Conservation (phyloP, 805 yeast genomes). For the Kazachstania taianensis region DNA sequence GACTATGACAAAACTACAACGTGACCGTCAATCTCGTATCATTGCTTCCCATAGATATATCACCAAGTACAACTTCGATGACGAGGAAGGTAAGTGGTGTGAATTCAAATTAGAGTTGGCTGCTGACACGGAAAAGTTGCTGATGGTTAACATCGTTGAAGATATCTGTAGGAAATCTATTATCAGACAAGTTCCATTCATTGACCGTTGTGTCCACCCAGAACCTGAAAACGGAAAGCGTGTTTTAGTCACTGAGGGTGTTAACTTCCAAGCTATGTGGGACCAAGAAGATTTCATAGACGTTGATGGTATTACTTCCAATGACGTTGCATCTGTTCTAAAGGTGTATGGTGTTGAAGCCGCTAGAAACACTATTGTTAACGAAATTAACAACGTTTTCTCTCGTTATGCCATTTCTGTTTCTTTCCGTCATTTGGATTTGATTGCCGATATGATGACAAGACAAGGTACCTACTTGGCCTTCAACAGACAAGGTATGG, state of each 20-base stretch:
- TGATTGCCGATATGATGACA: slow-evolving; percentile 98
- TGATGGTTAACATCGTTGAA: slow-evolving; percentile 96
- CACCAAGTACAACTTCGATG: slow-evolving; percentile 82
- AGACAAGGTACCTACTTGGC: slow-evolving; percentile 96
- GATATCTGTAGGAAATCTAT: slow-evolving; percentile 82
- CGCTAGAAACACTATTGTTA: slow-evolving; percentile 93
- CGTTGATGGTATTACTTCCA: slow-evolving; percentile 80
- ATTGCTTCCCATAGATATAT: slow-evolving; percentile 63
- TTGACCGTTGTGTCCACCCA: slow-evolving; percentile 90
- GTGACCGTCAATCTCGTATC: slow-evolving; percentile 78
- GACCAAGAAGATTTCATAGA: slow-evolving; percentile 88
- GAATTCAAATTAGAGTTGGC: slow-evolving; percentile 75
- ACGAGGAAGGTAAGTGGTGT: slow-evolving; percentile 83
- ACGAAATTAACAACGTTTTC: slow-evolving; percentile 92
- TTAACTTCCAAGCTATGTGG: slow-evolving; percentile 96
- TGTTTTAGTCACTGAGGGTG: slow-evolving; percentile 91
- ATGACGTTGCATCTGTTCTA: slow-evolving; percentile 86
- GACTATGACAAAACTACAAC: slow-evolving; percentile 49
- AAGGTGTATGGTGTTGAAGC: slow-evolving; percentile 97
- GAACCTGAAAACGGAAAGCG: slow-evolving; percentile 60
- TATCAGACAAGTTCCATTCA: slow-evolving; percentile 81
- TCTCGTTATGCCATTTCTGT: slow-evolving; percentile 93
- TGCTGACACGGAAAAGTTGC: slow-evolving; percentile 79
- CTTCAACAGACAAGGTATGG: slow-evolving; percentile 97
- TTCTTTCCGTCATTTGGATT: slow-evolving; percentile 85